Percentiles rank a stretch among this genome's conserved stretches.
Conservation (phyloP, 169 alveolate species). For the Plasmodium billcollinsi region DNA sequence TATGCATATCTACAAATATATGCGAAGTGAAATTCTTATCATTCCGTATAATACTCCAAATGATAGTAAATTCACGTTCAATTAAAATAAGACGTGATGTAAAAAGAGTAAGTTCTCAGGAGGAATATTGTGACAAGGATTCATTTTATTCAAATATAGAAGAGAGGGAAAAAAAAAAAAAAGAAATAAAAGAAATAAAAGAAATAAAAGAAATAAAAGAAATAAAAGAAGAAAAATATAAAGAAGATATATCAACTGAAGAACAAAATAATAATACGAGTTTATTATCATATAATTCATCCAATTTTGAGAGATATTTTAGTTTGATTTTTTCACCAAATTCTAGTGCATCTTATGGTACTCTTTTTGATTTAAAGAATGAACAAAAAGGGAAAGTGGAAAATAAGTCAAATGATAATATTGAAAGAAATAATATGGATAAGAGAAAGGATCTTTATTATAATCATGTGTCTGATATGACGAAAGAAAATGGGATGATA, state of each 20-base stretch:
- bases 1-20: slow-evolving; percentile 32
- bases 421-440: not conserved
- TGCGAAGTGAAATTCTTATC: slow-evolving; percentile 52
- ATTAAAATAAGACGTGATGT: not conserved
- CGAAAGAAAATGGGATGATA: too few relatives aligned
- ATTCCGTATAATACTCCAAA: slow-evolving; percentile 36
- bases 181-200: not conserved
- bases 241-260: not conserved
- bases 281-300: slow-evolving; percentile 15
- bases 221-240: not conserved
- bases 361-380: slow-evolving; percentile 34
- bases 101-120: not conserved
- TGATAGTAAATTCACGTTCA: slow-evolving; percentile 17
- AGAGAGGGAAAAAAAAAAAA: not conserved
- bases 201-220: not conserved
- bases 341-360: slow-evolving; percentile 22
- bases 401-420: not conserved
- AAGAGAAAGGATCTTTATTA: not conserved
- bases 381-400: not conserved
- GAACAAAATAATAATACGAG: not conserved
- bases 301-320: slow-evolving; percentile 68
- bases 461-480: not conserved
- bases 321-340: slow-evolving; percentile 29
- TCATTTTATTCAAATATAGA: too few relatives aligned
- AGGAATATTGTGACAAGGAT: not conserved